These are phyloP conservation scores for Scleromitrula shiraiana DNA, from an alignment of 2,329 filamentous ascomycete species.

Conservation along the genomic window DNA sequence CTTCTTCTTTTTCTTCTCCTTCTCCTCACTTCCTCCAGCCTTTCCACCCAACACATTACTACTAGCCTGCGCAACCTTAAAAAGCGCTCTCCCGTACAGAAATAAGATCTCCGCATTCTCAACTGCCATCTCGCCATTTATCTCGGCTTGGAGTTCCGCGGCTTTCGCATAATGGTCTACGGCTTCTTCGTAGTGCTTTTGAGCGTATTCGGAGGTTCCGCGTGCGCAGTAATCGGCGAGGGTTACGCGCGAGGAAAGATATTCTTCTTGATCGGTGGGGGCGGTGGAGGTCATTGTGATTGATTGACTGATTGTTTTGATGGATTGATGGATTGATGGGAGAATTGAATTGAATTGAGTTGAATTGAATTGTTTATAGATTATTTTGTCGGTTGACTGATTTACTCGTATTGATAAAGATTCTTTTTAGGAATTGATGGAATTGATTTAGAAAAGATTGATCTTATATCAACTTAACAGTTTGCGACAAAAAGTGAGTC, in stretches of 20 bases:
- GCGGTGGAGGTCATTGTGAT: neutral
- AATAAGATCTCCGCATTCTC: constrained; percentile 93
- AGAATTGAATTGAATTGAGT: too few relatives aligned
- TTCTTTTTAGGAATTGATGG: neutral
- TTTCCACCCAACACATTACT: constrained; percentile 88
- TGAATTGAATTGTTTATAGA: neutral
- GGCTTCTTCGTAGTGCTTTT: constrained; percentile 81
- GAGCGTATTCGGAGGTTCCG: constrained; percentile 76
- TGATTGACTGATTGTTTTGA: neutral
- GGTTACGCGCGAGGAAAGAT: constrained; percentile 44
- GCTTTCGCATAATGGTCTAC: constrained; percentile 84
- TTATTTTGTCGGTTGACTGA: neutral
- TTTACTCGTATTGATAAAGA: neutral
- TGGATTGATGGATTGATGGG: neutral
- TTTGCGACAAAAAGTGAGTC: constrained; percentile 14
- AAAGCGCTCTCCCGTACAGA: constrained; percentile 86
- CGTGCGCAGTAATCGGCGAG: constrained; percentile 70
- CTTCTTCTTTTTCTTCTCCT: constrained; percentile 38
- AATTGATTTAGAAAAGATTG: too few relatives aligned
- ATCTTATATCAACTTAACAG: too few relatives aligned
- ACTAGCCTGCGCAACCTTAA: constrained; percentile 88
- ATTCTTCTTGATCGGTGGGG: constrained; percentile 18
- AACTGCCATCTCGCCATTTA: constrained; percentile 86
- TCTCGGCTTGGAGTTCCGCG: constrained; percentile 78
- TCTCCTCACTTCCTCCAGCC: constrained; percentile 47